These are phyloP conservation scores for Brassica napus DNA, from an alignment of 345 rosid species.

Conservation along the genomic window Da-Ae NC_063451.1:43957501-43958000, in stretches of 20 bases:
- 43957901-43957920: constrained; percentile 33
- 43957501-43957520: constrained; percentile 12
- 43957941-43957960: constrained; percentile 27
- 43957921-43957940: constrained; percentile 35
- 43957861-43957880: constrained; percentile 32
- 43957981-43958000: not conserved
- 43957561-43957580: constrained; percentile 26
- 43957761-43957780: constrained; percentile 26
- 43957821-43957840: constrained; percentile 13
- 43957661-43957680: constrained; percentile 36
- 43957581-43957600: constrained; percentile 37
- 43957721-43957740: constrained; percentile 20
- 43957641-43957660: constrained; percentile 38
- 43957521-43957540: constrained; percentile 21
- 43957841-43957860: constrained; percentile 25
- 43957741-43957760: constrained; percentile 39
- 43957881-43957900: constrained; percentile 38
- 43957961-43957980: constrained; percentile 4
- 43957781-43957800: constrained; percentile 15
- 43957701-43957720: constrained; percentile 31
- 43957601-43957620: constrained; percentile 28
- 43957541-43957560: constrained; percentile 32
- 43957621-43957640: constrained; percentile 15
- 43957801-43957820: not conserved
- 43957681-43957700: constrained; percentile 30